Evolutionary conservation across 2,329 filamentous ascomycete species (phyloP).

Genomic region (Stemphylium vesicarium): DNA sequence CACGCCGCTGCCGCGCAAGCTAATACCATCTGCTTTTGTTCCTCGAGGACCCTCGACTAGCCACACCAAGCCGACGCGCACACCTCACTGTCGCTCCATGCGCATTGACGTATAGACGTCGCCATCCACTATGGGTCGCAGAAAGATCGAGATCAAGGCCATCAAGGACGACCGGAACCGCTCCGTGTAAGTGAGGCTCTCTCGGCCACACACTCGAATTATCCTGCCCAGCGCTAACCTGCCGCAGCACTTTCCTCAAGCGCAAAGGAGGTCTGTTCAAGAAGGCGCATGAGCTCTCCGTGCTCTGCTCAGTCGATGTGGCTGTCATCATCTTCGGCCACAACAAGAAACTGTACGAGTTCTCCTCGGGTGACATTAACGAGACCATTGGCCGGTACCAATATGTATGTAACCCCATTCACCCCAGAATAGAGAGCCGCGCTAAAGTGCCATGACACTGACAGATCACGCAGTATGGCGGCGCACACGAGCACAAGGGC

Average conservation of each 20-base stretch:
- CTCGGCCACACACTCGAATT: not conserved
- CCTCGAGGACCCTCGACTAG: slow-evolving; percentile 28
- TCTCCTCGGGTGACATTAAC: slow-evolving; percentile 91
- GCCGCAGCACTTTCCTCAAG: slow-evolving; percentile 90
- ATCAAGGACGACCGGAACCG: slow-evolving; percentile 99
- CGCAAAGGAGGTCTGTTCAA: slow-evolving; percentile 99
- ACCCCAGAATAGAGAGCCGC: slow-evolving; percentile 3
- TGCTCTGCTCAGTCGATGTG: slow-evolving; percentile 97
- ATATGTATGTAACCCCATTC: slow-evolving; percentile 70
- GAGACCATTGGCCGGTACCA: slow-evolving; percentile 87
- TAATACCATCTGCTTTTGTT: slow-evolving; percentile 28
- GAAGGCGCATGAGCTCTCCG: slow-evolving; percentile 97
- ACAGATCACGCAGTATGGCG: slow-evolving; percentile 72
- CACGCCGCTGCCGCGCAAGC: slow-evolving; percentile 32
- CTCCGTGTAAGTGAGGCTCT: slow-evolving; percentile 75
- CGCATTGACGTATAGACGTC: slow-evolving; percentile 33
- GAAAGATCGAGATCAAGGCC: slow-evolving; percentile 99
- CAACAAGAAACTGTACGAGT: slow-evolving; percentile 99
- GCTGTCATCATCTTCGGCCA: slow-evolving; percentile 98
- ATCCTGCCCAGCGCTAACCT: slow-evolving; percentile 25
- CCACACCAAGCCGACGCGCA: slow-evolving; percentile 11
- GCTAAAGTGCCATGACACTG: slow-evolving; percentile 35
- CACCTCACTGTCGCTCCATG: slow-evolving; percentile 32
- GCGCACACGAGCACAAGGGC: slow-evolving; percentile 94
- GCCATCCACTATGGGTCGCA: slow-evolving; percentile 75